Conservation (phyloP, 78 protist species). For the Chrysochromulina tobinii region DNA sequence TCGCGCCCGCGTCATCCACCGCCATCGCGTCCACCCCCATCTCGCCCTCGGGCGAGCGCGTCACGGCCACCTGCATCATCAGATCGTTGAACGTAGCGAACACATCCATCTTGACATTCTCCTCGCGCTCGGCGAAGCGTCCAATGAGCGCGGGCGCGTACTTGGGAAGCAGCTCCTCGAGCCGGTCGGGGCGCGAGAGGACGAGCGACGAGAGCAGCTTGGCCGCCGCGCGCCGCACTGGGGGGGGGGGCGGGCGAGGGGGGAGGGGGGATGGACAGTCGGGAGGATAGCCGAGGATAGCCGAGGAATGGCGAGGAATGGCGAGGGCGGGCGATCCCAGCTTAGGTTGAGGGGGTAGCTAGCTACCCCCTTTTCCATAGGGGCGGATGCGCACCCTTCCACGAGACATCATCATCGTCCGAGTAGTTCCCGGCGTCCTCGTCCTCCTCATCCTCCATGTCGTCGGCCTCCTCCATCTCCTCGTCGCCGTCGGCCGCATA, state of each 20-base stretch:
- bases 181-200: constrained; percentile 68
- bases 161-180: constrained; percentile 32
- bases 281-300: too few species aligned
- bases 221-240: constrained; percentile 67
- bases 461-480: too few species aligned
- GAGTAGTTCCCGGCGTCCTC: constrained; percentile 68
- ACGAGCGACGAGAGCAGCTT: constrained; percentile 73
- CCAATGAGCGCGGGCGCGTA: constrained; percentile 70
- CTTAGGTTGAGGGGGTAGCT: too few species aligned
- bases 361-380: too few species aligned
- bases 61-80: neutral
- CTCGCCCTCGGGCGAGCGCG: too few species aligned
- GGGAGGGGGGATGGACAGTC: too few species aligned
- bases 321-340: too few species aligned
- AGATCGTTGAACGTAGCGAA: constrained; percentile 6
- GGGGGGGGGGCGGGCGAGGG: too few species aligned
- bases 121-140: constrained; percentile 83
- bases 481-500: constrained; percentile 51
- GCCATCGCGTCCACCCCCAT: too few species aligned
- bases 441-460: constrained; percentile 65
- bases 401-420: constrained; percentile 91
- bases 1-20: too few species aligned
- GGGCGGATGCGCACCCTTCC: constrained; percentile 63
- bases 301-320: too few species aligned
- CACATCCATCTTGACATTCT: constrained; percentile 72